phyloP scores from a whole-genome alignment of 192 early-diverging fungal genomes.

The Umbelopsis vinacea region DNA sequence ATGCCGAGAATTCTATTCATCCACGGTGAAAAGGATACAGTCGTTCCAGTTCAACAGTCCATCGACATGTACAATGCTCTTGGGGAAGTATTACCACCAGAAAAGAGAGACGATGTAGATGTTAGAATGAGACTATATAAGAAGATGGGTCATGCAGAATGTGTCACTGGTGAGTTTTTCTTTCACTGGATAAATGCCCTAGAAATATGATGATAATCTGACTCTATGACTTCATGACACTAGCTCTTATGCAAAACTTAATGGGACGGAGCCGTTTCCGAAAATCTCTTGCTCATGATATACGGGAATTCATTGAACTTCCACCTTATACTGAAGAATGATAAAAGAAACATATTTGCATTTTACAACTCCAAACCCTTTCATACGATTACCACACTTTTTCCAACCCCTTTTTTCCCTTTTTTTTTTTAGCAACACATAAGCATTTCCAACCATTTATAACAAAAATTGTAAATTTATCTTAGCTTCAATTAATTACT shows the following conservation, averaged over 20 bases:
- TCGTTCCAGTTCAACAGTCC: conserved; percentile 38
- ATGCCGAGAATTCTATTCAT: conserved; percentile 40
- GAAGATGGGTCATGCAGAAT: conserved; percentile 39
- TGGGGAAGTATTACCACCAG: conserved; percentile 36
- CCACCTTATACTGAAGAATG: conserved; percentile 18
- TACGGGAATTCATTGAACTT: conserved; percentile 32
- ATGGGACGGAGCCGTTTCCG: conserved; percentile 14
- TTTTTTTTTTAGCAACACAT: background rate
- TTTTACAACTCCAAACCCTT: background rate
- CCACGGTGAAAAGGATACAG: conserved; percentile 42
- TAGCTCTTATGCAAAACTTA: conserved; percentile 32
- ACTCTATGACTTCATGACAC: background rate
- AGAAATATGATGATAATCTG: background rate
- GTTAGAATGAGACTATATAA: conserved; percentile 44
- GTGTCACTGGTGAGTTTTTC: conserved; percentile 34
- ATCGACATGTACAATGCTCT: conserved; percentile 37
- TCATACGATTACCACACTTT: background rate
- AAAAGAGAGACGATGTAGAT: conserved; percentile 39
- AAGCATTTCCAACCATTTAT: background rate
- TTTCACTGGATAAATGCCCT: background rate
- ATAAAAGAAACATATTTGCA: background rate
- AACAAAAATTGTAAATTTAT: conserved; percentile 3
- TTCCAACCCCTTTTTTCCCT: background rate
- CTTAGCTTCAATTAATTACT: background rate
- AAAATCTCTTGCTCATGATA: conserved; percentile 30